phyloP scores from a whole-genome alignment of 306 rosid genomes.

The Gastrolobium villosum region DNA sequence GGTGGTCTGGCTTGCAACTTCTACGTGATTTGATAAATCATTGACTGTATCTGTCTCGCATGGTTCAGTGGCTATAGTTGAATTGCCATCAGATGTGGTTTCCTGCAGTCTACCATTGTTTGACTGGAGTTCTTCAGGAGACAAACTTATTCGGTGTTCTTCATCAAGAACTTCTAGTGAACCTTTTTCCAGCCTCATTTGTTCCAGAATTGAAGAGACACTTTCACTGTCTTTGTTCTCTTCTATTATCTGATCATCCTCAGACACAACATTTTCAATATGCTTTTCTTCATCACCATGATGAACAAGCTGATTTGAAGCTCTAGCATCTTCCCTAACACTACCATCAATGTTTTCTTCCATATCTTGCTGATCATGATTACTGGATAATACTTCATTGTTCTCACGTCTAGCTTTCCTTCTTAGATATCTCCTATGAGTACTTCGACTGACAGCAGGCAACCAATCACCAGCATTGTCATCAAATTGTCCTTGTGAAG shows the following conservation, averaged over 20 bases:
- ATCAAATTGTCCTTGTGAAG: slow-evolving; percentile 76
- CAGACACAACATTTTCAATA: slow-evolving; percentile 47
- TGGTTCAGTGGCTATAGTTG: slow-evolving; percentile 45
- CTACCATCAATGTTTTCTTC: slow-evolving; percentile 47
- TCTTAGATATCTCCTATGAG: slow-evolving; percentile 84
- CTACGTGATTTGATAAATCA: slow-evolving; percentile 59
- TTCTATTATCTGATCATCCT: slow-evolving; percentile 47
- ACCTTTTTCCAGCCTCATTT: slow-evolving; percentile 67
- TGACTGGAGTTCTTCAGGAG: slow-evolving; percentile 42
- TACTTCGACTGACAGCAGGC: slow-evolving; percentile 92
- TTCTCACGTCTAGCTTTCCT: slow-evolving; percentile 82
- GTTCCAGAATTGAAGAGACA: slow-evolving; percentile 59
- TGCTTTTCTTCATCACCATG: slow-evolving; percentile 43
- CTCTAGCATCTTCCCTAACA: slow-evolving; percentile 49
- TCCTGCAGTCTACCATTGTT: slow-evolving; percentile 35
- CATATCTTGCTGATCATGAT: slow-evolving; percentile 55
- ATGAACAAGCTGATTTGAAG: slow-evolving; percentile 49
- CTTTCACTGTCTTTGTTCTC: slow-evolving; percentile 56
- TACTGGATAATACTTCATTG: slow-evolving; percentile 58
- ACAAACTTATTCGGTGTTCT: slow-evolving; percentile 41
- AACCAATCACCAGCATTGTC: slow-evolving; percentile 79
- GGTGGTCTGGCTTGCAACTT: slow-evolving; percentile 62
- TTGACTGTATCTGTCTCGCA: slow-evolving; percentile 45
- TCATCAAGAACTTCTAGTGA: slow-evolving; percentile 50
- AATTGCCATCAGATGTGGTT: slow-evolving; percentile 31